Evolutionary conservation across 805 yeast genomes (phyloP), one percentile per base, ranked within the genome.

Genomic region (Sugiyamaella smithiae): DNA sequence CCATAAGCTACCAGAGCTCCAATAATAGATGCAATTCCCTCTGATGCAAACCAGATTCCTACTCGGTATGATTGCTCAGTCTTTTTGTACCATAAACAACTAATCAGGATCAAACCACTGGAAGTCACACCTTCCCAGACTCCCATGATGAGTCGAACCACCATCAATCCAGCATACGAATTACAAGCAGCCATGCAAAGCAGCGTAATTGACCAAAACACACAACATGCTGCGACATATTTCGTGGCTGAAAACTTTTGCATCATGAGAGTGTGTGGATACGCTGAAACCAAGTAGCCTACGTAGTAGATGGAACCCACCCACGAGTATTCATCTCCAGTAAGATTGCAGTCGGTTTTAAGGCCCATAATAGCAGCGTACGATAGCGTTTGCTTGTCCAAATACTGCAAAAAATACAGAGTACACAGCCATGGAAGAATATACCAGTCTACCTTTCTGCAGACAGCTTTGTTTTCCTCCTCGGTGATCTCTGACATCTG

Each of bases 361-460:
- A 74, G 63, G 32, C 79, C 82, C 69, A 74, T 67, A 32, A 78
- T 73, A 12, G 81, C 73, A 1, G 81, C 78, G 40, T 72, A 76
- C 17, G 78, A 68, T 35, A 70, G 72, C 1, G 83, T 66, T 11
- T 70, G 63, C 60, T 81, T 81, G 62, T 81, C 87, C 19, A 55
- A 42, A 26, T 48, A 49, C 43, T 38, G 46, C 40, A 54, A 49
- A 3, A 43, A 38, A 42, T 54, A 54, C 22, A 51, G 46, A 9
- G 52, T 50, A 7, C 37, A 17, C 11, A 54, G 45, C 20, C 23
- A 49, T 3, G 57, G 57, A 33, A 54, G 40, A 16, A 54, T 48
- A 12, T 20, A 17, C 19, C 28, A 32, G 31, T 54, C 57, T n/a
- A n/a, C n/a, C n/a, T n/a, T n/a, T n/a, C n/a, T n/a, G n/a, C n/a